Evolutionary conservation across 2,329 filamentous ascomycete genomes (phyloP).

Genomic region (Coniochaeta sp.): DNA sequence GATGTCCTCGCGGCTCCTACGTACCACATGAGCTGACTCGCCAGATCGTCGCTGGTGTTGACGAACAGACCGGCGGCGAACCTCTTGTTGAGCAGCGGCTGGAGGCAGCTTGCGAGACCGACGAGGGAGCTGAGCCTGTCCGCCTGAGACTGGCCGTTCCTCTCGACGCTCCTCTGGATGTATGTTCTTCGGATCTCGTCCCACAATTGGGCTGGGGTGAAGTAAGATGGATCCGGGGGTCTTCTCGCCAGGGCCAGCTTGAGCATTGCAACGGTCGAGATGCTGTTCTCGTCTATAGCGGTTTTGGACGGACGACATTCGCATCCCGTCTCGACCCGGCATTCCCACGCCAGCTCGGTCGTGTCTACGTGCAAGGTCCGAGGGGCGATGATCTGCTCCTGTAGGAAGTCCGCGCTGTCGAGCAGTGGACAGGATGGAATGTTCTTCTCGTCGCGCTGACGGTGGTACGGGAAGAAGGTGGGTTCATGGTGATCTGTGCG

Average conservation of each 20-base stretch:
- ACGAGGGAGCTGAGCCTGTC: background rate
- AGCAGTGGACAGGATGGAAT: background rate
- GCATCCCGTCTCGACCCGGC: background rate
- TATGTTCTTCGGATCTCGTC: background rate
- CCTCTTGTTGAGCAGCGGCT: background rate
- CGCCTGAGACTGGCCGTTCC: background rate
- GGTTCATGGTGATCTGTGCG: background rate
- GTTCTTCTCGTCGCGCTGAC: background rate
- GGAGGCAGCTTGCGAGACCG: background rate
- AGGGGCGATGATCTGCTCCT: background rate
- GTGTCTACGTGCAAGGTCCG: background rate
- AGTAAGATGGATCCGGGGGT: background rate
- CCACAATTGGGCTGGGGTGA: background rate
- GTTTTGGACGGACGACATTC: background rate
- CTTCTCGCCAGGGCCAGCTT: background rate
- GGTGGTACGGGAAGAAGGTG: background rate
- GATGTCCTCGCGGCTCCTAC: background rate
- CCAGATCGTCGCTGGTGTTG: background rate
- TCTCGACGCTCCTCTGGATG: background rate
- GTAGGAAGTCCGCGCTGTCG: background rate
- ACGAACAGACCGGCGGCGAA: background rate
- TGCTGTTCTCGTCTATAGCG: background rate
- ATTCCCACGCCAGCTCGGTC: slow-evolving; percentile 2
- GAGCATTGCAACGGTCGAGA: background rate
- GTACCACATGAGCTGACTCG: slow-evolving; percentile 1